Percentiles rank a stretch among this genome's conserved stretches.
These are phyloP conservation scores for Solanum peruvianum DNA, from an alignment of 257 asterid genomes.

Conservation along the genomic window DNA sequence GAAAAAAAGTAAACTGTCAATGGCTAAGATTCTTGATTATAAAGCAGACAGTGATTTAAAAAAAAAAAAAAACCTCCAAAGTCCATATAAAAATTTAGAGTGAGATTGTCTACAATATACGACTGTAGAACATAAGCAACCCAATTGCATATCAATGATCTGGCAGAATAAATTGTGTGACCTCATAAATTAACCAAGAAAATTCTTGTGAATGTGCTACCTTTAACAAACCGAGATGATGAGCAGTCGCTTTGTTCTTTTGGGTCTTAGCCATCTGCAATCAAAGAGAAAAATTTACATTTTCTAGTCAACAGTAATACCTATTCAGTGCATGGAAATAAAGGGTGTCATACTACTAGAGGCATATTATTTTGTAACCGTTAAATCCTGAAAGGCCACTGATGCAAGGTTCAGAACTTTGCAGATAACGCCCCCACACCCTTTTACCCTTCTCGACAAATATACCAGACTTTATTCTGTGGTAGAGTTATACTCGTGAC, in stretches of 20 bases:
- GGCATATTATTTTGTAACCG: neutral
- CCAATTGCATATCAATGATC: neutral
- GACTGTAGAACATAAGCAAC: neutral
- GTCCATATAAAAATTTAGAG: neutral
- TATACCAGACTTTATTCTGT: neutral
- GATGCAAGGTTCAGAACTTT: neutral
- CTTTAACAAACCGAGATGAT: slow-evolving; percentile 94
- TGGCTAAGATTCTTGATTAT: neutral
- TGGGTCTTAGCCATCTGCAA: slow-evolving; percentile 96
- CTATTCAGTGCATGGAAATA: neutral
- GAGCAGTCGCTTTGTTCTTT: slow-evolving; percentile 96
- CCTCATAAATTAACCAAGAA: neutral
- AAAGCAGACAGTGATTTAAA: neutral
- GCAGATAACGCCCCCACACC: neutral
- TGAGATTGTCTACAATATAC: neutral
- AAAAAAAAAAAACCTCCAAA: neutral
- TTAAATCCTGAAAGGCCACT: neutral
- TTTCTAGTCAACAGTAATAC: neutral
- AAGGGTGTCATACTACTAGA: neutral
- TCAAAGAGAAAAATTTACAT: neutral
- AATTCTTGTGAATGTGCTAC: slow-evolving; percentile 16
- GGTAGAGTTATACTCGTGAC: neutral
- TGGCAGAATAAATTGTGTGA: neutral
- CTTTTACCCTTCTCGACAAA: neutral
- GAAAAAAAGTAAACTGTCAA: neutral